Conservation (phyloP, 2,329 filamentous ascomycete species). For the Rutstroemia sp. region DNA sequence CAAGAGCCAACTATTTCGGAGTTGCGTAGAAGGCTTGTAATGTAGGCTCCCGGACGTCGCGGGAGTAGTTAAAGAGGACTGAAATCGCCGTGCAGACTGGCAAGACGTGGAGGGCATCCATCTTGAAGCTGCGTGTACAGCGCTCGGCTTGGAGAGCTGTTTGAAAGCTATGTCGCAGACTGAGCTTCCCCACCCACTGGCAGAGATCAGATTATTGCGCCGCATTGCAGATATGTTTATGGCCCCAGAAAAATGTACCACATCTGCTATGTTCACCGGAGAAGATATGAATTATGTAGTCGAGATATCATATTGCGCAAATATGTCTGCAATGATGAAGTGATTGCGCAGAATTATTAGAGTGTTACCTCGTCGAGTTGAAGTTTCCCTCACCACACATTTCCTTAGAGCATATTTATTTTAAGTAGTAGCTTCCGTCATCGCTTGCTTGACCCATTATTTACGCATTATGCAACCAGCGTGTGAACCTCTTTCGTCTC, state of each 20-base stretch:
- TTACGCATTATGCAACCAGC: background rate
- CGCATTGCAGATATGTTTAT: conserved; percentile 21
- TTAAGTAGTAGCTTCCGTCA: conserved; percentile 6
- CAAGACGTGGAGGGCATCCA: conserved; percentile 1
- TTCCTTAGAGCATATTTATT: background rate
- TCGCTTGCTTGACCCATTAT: background rate
- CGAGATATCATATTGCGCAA: conserved; percentile 21
- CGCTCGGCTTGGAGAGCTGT: conserved; percentile 14
- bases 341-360: conserved; percentile 9
- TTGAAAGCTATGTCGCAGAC: conserved; percentile 20
- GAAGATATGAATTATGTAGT: conserved; percentile 14
- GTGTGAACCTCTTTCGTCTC: no score
- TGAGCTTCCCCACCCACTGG: conserved; percentile 19
- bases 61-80: conserved; percentile 14
- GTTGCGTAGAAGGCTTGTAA: conserved; percentile 11
- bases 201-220: conserved; percentile 14
- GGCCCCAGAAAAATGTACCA: conserved; percentile 11
- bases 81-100: conserved; percentile 10
- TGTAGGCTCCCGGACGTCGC: conserved; percentile 8
- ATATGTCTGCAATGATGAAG: background rate
- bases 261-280: conserved; percentile 24
- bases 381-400: background rate
- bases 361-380: no score
- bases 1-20: conserved; percentile 11
- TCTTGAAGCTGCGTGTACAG: conserved; percentile 11